These are phyloP conservation scores for Neocallimastix lanati DNA, from an alignment of 192 early-diverging fungal genomes.

Conservation along the genomic window DNA sequence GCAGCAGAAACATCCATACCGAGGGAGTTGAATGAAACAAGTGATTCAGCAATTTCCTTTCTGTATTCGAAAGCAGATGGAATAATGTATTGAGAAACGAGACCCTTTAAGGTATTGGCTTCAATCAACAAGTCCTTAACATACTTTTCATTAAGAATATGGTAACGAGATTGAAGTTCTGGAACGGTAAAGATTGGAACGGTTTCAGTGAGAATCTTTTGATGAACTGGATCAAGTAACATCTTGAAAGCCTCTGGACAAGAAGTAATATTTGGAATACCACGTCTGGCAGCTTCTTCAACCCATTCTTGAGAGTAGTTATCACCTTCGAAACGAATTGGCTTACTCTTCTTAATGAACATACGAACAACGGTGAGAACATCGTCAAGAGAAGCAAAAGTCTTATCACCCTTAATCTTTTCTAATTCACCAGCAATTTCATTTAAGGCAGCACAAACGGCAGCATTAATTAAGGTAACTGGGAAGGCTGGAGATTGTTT, in stretches of 20 bases:
- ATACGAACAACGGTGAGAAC: slow-evolving; percentile 71
- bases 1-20: slow-evolving; percentile 18
- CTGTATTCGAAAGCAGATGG: slow-evolving; percentile 78
- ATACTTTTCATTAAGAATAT: slow-evolving; percentile 94
- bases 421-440: slow-evolving; percentile 54
- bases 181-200: slow-evolving; percentile 66
- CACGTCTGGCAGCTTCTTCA: slow-evolving; percentile 77
- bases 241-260: slow-evolving; percentile 78
- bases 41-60: slow-evolving; percentile 64
- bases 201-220: slow-evolving; percentile 52
- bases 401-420: slow-evolving; percentile 67
- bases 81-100: slow-evolving; percentile 69
- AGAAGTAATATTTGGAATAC: slow-evolving; percentile 86
- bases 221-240: slow-evolving; percentile 49
- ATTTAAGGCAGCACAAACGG: slow-evolving; percentile 64
- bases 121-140: slow-evolving; percentile 91
- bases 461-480: slow-evolving; percentile 77
- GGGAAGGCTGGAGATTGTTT: slow-evolving; percentile 97
- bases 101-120: slow-evolving; percentile 65
- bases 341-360: slow-evolving; percentile 61
- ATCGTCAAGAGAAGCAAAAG: slow-evolving; percentile 63
- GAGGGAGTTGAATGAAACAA: slow-evolving; percentile 46
- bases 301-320: slow-evolving; percentile 92
- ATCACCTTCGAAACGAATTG: too few relatives aligned
- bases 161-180: slow-evolving; percentile 82